phyloP scores from a whole-genome alignment of 129 eudicot species.

The Arctium lappa region DNA sequence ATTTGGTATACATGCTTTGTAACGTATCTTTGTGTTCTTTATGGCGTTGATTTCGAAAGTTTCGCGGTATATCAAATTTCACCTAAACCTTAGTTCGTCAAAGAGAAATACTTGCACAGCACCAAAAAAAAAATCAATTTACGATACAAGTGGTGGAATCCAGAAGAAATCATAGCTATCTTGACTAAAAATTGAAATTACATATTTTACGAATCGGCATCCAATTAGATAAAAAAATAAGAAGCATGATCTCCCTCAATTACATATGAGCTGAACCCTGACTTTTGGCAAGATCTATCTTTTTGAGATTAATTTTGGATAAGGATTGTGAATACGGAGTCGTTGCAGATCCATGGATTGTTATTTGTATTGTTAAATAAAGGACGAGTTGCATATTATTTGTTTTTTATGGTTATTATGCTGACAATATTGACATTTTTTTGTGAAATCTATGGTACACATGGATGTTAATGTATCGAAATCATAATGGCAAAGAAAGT shows the following conservation, averaged over 20 bases:
- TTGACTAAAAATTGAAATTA: not conserved
- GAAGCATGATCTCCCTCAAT: not conserved
- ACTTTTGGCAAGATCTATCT: not conserved
- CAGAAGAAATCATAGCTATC: not conserved
- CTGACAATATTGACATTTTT: not conserved
- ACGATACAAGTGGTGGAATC: not conserved
- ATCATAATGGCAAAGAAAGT: conserved; percentile 34
- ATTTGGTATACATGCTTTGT: not conserved
- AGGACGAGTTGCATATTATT: not conserved
- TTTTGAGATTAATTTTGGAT: not conserved
- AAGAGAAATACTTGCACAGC: no score
- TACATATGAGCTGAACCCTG: not conserved
- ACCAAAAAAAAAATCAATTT: no score
- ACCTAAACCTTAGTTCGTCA: no score
- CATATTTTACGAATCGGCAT: not conserved
- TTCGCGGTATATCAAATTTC: not conserved
- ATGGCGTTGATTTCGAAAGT: not conserved
- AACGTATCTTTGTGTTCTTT: not conserved
- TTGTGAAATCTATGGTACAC: not conserved
- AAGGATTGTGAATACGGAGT: not conserved
- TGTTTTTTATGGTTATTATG: not conserved
- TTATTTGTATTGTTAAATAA: not conserved
- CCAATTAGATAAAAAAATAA: not conserved
- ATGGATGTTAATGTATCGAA: conserved; percentile 30
- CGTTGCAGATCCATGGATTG: not conserved